A percentile compares a stretch with the other conserved stretches of the same genome.
phyloP scores from a whole-genome alignment of 2,329 filamentous ascomycete species.

The Kalmusia sp. region DNA sequence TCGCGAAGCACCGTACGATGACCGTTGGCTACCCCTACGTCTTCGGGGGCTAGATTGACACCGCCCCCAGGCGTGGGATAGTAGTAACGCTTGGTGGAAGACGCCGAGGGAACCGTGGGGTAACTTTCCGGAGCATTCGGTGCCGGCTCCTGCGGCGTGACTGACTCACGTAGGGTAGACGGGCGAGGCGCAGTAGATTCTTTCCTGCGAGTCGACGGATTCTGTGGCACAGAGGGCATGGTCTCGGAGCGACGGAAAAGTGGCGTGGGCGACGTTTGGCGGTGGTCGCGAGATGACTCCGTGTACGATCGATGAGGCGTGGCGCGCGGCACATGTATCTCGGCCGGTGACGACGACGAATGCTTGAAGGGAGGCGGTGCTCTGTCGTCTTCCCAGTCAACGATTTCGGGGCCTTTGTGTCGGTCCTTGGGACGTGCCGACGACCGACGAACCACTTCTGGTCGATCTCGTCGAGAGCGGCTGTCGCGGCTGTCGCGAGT shows the following conservation, averaged over 20 bases:
- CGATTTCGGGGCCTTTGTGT: conserved; percentile 35
- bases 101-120: conserved; percentile 28
- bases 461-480: conserved; percentile 34
- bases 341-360: conserved; percentile 45
- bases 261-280: conserved; percentile 43
- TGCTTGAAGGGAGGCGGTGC: conserved; percentile 46
- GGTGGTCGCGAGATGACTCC: conserved; percentile 29
- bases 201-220: conserved; percentile 36
- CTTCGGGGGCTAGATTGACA: conserved; percentile 29
- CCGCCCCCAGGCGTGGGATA: conserved; percentile 34
- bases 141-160: conserved; percentile 26
- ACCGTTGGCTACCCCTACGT: conserved; percentile 27
- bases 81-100: conserved; percentile 36
- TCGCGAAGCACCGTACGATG: conserved; percentile 43
- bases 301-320: conserved; percentile 42
- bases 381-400: conserved; percentile 39
- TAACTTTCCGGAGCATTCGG: conserved; percentile 35
- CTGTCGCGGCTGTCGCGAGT: conserved; percentile 20
- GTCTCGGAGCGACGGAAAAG: conserved; percentile 52
- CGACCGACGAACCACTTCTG: conserved; percentile 41
- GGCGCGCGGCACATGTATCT: conserved; percentile 34
- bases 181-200: conserved; percentile 26
- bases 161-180: conserved; percentile 41
- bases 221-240: conserved; percentile 44
- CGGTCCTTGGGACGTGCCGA: conserved; percentile 44